Conservation (phyloP, 805 yeast genomes). For the Ogataea ganodermae region DNA sequence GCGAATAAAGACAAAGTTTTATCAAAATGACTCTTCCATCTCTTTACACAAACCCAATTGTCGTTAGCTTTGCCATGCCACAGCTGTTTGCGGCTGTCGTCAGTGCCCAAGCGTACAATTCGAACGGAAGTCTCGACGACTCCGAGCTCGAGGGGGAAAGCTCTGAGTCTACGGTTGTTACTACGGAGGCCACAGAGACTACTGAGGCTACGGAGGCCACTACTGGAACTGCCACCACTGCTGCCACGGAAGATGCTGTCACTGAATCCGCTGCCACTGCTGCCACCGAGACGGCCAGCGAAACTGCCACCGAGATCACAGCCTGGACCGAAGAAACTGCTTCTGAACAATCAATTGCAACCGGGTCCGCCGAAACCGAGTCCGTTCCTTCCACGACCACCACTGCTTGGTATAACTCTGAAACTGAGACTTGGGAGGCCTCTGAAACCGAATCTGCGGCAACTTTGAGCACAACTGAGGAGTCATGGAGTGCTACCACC, state of each 20-base stretch:
- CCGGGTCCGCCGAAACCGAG: not conserved
- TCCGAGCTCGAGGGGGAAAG: conserved; percentile 5
- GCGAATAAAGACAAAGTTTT: not conserved
- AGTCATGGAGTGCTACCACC: not conserved
- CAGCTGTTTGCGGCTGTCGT: conserved; percentile 11
- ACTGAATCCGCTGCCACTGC: conserved; percentile 7
- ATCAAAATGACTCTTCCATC: conserved; percentile 13
- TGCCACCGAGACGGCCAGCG: conserved; percentile 2
- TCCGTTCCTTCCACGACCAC: not conserved
- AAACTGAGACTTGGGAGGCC: not conserved
- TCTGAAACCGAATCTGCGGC: not conserved
- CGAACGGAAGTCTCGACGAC: conserved; percentile 24
- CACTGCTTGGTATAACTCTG: not conserved
- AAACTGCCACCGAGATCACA: not conserved
- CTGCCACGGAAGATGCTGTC: conserved; percentile 2
- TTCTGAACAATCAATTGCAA: not conserved
- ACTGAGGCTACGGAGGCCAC: not conserved
- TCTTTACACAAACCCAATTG: conserved; percentile 12
- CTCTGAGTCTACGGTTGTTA: conserved; percentile 2
- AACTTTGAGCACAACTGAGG: not conserved
- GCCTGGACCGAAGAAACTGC: not conserved
- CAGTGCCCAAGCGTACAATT: conserved; percentile 7
- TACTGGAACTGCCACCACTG: conserved; percentile 12
- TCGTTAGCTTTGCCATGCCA: conserved; percentile 14
- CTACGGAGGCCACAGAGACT: conserved; percentile 6